phyloP scores from a whole-genome alignment of 306 rosid genomes.

The Citrullus amarus region DNA sequence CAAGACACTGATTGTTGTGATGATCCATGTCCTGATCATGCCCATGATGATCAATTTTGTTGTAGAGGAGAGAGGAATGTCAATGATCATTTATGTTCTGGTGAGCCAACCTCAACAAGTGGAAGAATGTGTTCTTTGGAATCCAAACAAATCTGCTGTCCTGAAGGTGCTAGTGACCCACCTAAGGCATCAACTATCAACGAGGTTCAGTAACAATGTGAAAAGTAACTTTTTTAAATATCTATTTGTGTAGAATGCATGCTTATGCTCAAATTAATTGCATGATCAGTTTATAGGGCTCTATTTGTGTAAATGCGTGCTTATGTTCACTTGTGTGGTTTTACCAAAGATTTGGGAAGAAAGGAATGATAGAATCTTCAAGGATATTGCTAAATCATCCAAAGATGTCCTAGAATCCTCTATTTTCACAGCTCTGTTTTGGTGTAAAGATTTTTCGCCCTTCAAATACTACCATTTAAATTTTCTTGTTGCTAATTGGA shows the following conservation, averaged over 20 bases:
- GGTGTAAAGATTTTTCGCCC: too few relatives aligned
- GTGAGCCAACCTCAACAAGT: slow-evolving; percentile 34
- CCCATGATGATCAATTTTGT: slow-evolving; percentile 19
- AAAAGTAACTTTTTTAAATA: background rate
- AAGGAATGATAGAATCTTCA: too few relatives aligned
- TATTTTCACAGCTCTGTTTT: too few relatives aligned
- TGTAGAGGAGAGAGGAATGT: slow-evolving; percentile 32
- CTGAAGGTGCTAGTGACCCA: slow-evolving; percentile 29
- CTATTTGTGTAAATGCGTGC: too few relatives aligned
- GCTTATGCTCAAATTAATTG: background rate
- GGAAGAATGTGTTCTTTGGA: slow-evolving; percentile 28
- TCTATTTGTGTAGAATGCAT: background rate
- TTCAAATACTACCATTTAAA: too few relatives aligned
- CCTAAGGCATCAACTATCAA: slow-evolving; percentile 11
- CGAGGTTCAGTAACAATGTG: slow-evolving; percentile 39
- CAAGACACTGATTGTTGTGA: slow-evolving; percentile 43
- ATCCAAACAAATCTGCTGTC: slow-evolving; percentile 29
- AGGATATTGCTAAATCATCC: too few relatives aligned
- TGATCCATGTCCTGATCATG: slow-evolving; percentile 24
- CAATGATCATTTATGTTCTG: slow-evolving; percentile 23
- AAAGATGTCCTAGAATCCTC: too few relatives aligned
- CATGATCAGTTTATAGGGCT: background rate
- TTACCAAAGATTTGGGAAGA: too few relatives aligned
- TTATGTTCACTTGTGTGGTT: too few relatives aligned
- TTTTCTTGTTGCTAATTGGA: too few relatives aligned